Base-by-base conservation (phyloP, 2,329 filamentous ascomycete species). In the Escovopsis weberi region DNA sequence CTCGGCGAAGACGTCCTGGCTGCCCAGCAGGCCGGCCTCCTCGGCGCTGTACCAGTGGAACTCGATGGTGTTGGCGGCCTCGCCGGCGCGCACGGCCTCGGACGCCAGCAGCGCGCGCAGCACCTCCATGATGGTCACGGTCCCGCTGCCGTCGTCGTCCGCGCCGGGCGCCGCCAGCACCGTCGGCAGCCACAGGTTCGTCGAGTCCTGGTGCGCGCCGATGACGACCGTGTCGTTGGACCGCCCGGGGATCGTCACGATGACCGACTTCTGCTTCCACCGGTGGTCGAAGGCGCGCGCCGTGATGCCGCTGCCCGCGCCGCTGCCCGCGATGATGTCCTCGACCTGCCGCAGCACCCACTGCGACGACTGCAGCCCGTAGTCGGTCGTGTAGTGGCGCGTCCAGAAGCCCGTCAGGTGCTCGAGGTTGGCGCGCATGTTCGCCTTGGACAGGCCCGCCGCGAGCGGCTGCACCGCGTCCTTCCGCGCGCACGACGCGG, bases 31-130 rank as follows among this genome's bases (percentile, higher is more conserved):
- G 32, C 88, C 87, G 40, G 82, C 86, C 61, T 94, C 87, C 60
- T 94, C 87, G 10, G 85, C 87, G 37, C 80, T 85, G 66, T 94
- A 94, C 86, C 86, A 94, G 64, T 95, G 88, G 62, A 96, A 96
- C 66, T 96, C 89, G 51, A 98, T 70, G 1, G 86, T 94, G 65
- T 95, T 95, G 45, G 75, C 63, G 4, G 79, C 80, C 50, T 85
- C 75, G 48, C 86, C 86, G 40, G 72, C 65, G 33, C 80, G 63
- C 46, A 94, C 72, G 41, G 79, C 74, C 47, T 80, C 64, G n/a
- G 81, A 81, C 51, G 75, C 73, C 43, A 95, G 72, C 7, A 96
- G 71, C 37, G 85, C 81, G 33, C 86, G 78, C 56, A 98, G 75
- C 3, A 87, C 85, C 64, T 98, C 89, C 42, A 96, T 75, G 51